A percentile compares a stretch with the other conserved stretches of the same genome.
These are phyloP conservation scores for Ogataea pilisensis DNA, from an alignment of 805 yeast species.

Conservation along the genomic window DNA sequence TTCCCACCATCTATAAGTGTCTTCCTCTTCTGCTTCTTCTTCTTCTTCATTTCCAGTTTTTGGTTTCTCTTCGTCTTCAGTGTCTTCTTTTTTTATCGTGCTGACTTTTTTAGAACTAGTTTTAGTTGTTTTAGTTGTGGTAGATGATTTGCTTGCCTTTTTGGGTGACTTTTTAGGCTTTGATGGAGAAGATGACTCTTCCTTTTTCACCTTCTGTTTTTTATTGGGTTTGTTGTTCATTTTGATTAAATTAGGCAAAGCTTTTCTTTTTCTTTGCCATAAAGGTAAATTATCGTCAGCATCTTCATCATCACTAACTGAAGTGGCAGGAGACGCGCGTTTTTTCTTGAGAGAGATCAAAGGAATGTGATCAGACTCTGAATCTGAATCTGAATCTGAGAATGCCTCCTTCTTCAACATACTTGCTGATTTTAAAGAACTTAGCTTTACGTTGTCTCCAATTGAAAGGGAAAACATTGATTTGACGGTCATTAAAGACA, in stretches of 20 bases:
- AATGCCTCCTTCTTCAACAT: background rate
- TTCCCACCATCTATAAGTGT: slow-evolving; percentile 80
- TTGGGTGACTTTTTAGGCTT: slow-evolving; percentile 5
- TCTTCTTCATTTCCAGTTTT: slow-evolving; percentile 25
- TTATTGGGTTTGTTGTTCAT: slow-evolving; percentile 10
- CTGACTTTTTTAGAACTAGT: slow-evolving; percentile 1
- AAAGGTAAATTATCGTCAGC: slow-evolving; percentile 14
- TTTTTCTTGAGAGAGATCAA: slow-evolving; percentile 3
- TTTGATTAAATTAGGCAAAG: slow-evolving; percentile 1
- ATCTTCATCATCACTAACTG: slow-evolving; percentile 16
- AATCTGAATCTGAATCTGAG: slow-evolving; percentile 11
- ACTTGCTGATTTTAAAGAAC: slow-evolving; percentile 5
- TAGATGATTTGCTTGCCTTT: slow-evolving; percentile 2
- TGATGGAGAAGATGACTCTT: slow-evolving; percentile 6
- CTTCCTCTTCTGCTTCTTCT: slow-evolving; percentile 55
- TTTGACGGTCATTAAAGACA: too few relatives aligned
- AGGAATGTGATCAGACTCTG: slow-evolving; percentile 12
- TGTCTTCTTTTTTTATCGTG: slow-evolving; percentile 5
- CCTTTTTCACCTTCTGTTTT: slow-evolving; percentile 11
- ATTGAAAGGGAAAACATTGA: too few relatives aligned
- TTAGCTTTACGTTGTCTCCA: slow-evolving; percentile 12
- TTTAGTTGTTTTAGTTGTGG: slow-evolving; percentile 4
- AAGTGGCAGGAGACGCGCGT: slow-evolving; percentile 13
- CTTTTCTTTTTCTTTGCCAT: slow-evolving; percentile 6
- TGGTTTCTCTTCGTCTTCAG: slow-evolving; percentile 8